Base-by-base conservation (phyloP, 768 basidiomycete genomes). In the Mycena metata region DNA sequence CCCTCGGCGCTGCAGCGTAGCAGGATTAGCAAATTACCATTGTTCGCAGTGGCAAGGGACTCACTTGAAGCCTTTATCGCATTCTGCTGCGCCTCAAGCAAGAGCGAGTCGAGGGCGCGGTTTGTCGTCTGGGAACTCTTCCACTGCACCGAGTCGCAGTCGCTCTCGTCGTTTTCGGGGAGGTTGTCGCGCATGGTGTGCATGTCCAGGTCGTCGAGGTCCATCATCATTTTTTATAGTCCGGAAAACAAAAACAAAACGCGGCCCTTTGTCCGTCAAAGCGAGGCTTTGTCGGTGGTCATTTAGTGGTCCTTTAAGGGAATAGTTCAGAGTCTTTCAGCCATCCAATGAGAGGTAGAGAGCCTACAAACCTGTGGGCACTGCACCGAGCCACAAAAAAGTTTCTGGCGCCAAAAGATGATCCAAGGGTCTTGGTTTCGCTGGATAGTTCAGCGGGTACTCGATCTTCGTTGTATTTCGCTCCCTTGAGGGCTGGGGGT, bases 101-200 rank as follows among this genome's bases (percentile, higher is more conserved):
- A 57, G 42, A 68, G 60, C 24, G 68, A 55, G 56, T 64, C 58
- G 23, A 60, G 62, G 12, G 67, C 67, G 16, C 49, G 39, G 41
- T 68, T 68, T 36, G 24, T 68, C 36, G 68, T 64, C 47, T 69
- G 68, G n/a, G 68, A 69, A 46, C 43, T 43, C 39, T 60, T 65
- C 68, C 68, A 69, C 11, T 54, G 63, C 13, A 69, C 68, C 5
- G 23, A 23, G 17, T 60, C 58, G 30, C 21, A 15, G 13, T 52
- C 62, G 17, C n/a, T 11, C 23, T 55, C 41, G 39, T 54, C 58
- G 16, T 60, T 39, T 17, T 0, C 15, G 5, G 60, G 47, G 19
- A 47, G 50, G 36, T 7, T 47, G 16, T 58, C 49, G 35, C 47
- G 66, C 45, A 50, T 67, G 54, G 60, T 19, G 45, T 41, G 42